Percentiles rank a stretch among this genome's conserved stretches.
Conservation (phyloP, 148 eudicot species). For the Polygonum aviculare region DNA sequence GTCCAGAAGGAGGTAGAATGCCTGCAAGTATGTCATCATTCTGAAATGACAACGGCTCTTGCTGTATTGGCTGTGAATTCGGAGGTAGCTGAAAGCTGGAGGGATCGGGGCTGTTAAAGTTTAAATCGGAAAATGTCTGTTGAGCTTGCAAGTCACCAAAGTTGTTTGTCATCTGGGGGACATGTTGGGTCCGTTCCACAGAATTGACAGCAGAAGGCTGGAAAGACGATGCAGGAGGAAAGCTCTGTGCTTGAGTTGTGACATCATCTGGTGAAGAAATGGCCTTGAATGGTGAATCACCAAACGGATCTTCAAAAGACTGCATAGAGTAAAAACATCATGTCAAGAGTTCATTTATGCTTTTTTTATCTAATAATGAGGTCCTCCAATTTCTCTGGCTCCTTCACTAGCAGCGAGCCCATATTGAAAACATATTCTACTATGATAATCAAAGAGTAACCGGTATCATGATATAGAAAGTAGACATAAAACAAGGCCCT, state of each 20-base stretch:
- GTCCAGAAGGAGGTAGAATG: constrained; percentile 61
- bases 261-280: constrained; percentile 32
- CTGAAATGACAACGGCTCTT: constrained; percentile 23
- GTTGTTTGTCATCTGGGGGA: constrained; percentile 23
- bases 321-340: constrained; percentile 24
- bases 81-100: constrained; percentile 22
- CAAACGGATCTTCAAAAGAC: constrained; percentile 94
- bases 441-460: background rate
- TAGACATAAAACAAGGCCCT: background rate
- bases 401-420: background rate
- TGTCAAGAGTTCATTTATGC: background rate
- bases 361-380: background rate
- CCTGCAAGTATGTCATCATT: constrained; percentile 65
- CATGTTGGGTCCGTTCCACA: constrained; percentile 28
- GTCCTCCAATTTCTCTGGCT: background rate
- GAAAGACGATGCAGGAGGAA: constrained; percentile 28
- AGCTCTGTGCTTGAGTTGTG: constrained; percentile 38
- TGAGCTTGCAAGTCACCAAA: constrained; percentile 23
- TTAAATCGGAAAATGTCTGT: constrained; percentile 25
- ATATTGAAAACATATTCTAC: background rate
- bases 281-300: constrained; percentile 89
- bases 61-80: constrained; percentile 20
- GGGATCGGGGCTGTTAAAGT: constrained; percentile 11
- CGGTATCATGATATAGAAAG: background rate
- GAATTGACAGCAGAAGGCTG: constrained; percentile 19